Evolutionary conservation across 2,329 filamentous ascomycete genomes (phyloP), one percentile per base, ranked within the genome.

Genomic region (Claviceps arundinis): DNA sequence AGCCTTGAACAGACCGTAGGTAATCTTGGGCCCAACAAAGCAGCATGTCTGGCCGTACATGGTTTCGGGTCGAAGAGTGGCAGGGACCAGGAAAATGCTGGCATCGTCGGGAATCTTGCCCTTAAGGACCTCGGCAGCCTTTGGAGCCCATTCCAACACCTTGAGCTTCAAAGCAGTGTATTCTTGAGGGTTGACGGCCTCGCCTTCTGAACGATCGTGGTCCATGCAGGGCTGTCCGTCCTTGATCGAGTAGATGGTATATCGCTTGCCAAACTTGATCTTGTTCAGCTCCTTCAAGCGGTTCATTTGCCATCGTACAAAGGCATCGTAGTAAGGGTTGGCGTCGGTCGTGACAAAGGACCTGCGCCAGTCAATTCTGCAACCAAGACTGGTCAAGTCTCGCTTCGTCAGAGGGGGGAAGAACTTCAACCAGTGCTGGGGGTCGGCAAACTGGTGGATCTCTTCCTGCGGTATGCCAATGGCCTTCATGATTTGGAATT

Each of bases 11-110:
- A 98, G 72, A 49, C 91, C 91, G 63, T 98, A 98, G 45, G 76
- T 81, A 62, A 97, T 85, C 64, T 85, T 87, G 9, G 93, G 91
- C 3, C 89, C 88, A 47, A 98, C 88, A 61, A 97, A 98, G 67
- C 90, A 95, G 71, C 88, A 94, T 4, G 84, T 94, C 70, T 97
- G 93, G 42, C 94, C 94, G 65, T 97, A 98, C 91, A 98, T 97
- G 38, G 93, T 98, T 75, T 98, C 93, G 2, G 93, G 89, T 56
- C 93, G 80, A 56, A 98, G 78, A 52, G 93, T 97, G 16, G 93
- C 93, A 13, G 93, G 87, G 13, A 97, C 81, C 62, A 97, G 85
- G 73, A 85, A 97, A 52, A 96, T 84, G 56, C 85, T 85, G 46
- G 87, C 84, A 57, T 79, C 82, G 38, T 82, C 77, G 5, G 91